A percentile compares a stretch with the other conserved stretches of the same genome.
Evolutionary conservation across 495 filamentous ascomycete genomes (phyloP).

Genomic region (Podospora bellae-mahoneyi): DNA sequence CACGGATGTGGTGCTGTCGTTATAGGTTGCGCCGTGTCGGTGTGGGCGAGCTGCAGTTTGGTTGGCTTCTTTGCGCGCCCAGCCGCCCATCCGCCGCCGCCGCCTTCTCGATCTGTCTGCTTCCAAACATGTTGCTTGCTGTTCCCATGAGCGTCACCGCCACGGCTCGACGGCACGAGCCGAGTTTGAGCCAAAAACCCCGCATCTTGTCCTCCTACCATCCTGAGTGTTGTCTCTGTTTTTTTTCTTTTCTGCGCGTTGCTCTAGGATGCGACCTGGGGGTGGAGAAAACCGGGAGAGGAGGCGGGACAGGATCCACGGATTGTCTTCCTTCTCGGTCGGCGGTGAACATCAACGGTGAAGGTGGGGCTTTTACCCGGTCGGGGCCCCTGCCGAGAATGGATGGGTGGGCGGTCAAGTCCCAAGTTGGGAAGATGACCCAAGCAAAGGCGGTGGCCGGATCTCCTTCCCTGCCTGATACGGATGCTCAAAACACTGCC

Average conservation of each 20-base stretch:
- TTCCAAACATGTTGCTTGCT: neutral
- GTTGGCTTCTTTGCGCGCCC: neutral
- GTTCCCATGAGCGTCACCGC: neutral
- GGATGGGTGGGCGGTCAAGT: constrained; percentile 7
- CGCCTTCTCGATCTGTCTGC: neutral
- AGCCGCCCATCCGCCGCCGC: neutral
- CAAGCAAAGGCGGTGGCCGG: constrained; percentile 12
- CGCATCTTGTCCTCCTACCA: neutral
- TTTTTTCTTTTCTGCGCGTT: neutral
- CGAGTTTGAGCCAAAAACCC: constrained; percentile 4
- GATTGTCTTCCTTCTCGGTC: neutral
- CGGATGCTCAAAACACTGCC: neutral
- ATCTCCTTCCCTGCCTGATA: neutral
- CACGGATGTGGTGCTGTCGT: neutral
- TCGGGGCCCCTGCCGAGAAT: neutral
- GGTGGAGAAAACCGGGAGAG: neutral
- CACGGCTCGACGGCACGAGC: neutral
- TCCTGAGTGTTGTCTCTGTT: neutral
- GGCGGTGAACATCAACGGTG: constrained; percentile 8
- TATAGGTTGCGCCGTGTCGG: neutral
- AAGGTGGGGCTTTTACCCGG: neutral
- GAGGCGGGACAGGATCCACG: neutral
- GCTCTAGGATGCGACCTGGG: neutral
- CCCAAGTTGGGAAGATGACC: neutral
- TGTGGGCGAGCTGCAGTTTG: neutral